Evolutionary conservation across 2,329 filamentous ascomycete genomes (phyloP), one percentile per base, ranked within the genome.

Genomic region (Fonsecaea monophora): DNA sequence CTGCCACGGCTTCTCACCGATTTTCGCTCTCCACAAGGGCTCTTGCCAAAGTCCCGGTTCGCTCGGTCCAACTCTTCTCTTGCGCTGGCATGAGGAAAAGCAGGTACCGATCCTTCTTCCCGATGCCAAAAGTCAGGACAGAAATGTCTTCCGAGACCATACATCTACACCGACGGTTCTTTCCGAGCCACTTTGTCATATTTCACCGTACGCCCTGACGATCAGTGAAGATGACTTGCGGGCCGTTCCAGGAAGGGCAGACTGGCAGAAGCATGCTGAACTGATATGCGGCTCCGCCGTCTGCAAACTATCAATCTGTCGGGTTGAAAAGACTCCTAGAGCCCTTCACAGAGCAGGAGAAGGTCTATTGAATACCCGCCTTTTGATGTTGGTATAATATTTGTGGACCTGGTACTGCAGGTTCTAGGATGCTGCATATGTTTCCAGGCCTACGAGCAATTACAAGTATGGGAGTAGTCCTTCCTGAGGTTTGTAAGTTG

Each of bases 1-100:
- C 40, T 42, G 40, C 40, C 40, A 42, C 40, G 40, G 40, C 40
- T 42, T 42, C 40, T 42, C 8, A 42, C 40, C 40, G 40, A 42
- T 42, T 42, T 42, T 42, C 15, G 40, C 40, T 15, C 40, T 42
- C 40, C 4, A 42, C 40, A 18, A 10, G 5, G 18, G 5, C 40
- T n/a, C 8, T 42, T 42, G 40, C 40, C 5, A 42, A 42, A 42
- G 40, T 42, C 40, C 40, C 40, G 13, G 40, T n/a, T 42, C 40
- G 40, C 15, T n/a, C 40, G 40, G 15, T 42, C 15, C 15, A 18
- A n/a, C 4, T n/a, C 40, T 9, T 13, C 40, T n/a, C 40, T 42
- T 42, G 40, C 18, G 40, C 40, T 42, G 13, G 18, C 38, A 13
- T 40, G 38, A 40, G 38, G 38, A 40, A 4, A 42, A n/a, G n/a